A percentile compares a stretch with the other conserved stretches of the same genome.
phyloP scores from a whole-genome alignment of 2,329 filamentous ascomycete species.

The Clarireedia sp. region DNA sequence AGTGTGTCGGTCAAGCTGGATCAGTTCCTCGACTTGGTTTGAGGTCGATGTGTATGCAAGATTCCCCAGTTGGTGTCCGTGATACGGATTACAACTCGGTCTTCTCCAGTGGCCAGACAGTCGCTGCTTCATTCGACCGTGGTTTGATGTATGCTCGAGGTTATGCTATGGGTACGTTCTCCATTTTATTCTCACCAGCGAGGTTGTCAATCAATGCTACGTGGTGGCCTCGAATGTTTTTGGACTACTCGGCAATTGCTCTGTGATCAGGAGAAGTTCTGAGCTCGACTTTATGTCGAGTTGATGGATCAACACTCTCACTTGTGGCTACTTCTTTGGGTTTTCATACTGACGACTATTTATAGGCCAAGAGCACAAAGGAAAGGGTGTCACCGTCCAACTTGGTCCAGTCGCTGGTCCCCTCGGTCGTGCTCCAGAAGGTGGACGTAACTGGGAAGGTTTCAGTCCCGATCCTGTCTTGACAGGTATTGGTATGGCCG shows the following conservation, averaged over 20 bases:
- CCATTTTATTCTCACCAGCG: neutral
- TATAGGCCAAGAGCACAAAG: slow-evolving; percentile 49
- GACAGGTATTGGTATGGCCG: slow-evolving; percentile 62
- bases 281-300: no score
- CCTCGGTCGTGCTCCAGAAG: slow-evolving; percentile 57
- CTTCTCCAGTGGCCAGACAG: slow-evolving; percentile 62
- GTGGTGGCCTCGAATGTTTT: no score
- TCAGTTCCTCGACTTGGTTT: slow-evolving; percentile 28
- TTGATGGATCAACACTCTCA: no score
- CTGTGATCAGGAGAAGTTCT: no score
- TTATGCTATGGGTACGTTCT: slow-evolving; percentile 35
- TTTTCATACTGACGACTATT: neutral
- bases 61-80: slow-evolving; percentile 31
- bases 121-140: slow-evolving; percentile 64
- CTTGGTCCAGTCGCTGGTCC: slow-evolving; percentile 66
- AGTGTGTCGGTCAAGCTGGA: slow-evolving; percentile 27
- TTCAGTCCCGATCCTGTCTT: slow-evolving; percentile 63
- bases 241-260: no score
- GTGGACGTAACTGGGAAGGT: slow-evolving; percentile 65
- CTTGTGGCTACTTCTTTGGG: neutral
- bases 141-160: slow-evolving; percentile 46
- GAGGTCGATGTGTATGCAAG: slow-evolving; percentile 29
- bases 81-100: slow-evolving; percentile 59
- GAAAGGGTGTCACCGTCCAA: slow-evolving; percentile 66
- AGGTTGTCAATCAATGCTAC: no score